Evolutionary conservation across 768 basidiomycete genomes (phyloP).

Genomic region (Paxillus rubicundulus): DNA sequence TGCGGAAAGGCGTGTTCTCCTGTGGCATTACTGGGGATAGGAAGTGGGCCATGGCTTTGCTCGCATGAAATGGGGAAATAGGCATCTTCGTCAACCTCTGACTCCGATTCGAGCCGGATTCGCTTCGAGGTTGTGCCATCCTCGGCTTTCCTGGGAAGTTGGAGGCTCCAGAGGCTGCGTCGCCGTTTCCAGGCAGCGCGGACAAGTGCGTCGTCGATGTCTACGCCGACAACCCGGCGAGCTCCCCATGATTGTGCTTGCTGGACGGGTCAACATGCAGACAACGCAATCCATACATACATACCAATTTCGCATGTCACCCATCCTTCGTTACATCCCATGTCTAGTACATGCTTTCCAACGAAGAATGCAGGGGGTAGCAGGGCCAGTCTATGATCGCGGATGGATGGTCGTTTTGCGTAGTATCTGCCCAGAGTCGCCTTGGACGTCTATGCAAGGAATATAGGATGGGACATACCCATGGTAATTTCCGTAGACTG

Average conservation of each 20-base stretch:
- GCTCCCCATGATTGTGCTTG: slow-evolving; percentile 66
- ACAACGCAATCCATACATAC: slow-evolving; percentile 8
- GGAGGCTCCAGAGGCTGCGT: slow-evolving; percentile 68
- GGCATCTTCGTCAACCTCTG: slow-evolving; percentile 1
- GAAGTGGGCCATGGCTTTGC: slow-evolving; percentile 72
- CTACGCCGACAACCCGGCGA: slow-evolving; percentile 72
- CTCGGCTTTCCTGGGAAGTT: slow-evolving; percentile 30
- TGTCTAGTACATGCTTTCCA: slow-evolving; percentile 65
- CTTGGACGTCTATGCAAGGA: background rate
- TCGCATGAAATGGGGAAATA: slow-evolving; percentile 80
- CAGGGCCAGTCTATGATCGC: slow-evolving; percentile 64
- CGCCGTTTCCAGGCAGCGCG: slow-evolving; percentile 72
- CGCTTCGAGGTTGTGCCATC: slow-evolving; percentile 12
- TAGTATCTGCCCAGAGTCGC: slow-evolving; percentile 55
- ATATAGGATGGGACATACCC: slow-evolving; percentile 40
- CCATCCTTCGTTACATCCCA: slow-evolving; percentile 87
- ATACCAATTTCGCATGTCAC: slow-evolving; percentile 85
- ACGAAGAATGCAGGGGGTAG: slow-evolving; percentile 54
- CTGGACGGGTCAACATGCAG: background rate
- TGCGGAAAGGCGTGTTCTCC: slow-evolving; percentile 59
- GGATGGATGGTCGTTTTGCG: slow-evolving; percentile 58
- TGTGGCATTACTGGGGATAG: slow-evolving; percentile 48
- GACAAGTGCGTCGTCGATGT: slow-evolving; percentile 78
- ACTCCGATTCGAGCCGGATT: background rate
- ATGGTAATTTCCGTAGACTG: slow-evolving; percentile 72